Evolutionary conservation across 805 yeast genomes (phyloP).

Genomic region (Candida koratica): DNA sequence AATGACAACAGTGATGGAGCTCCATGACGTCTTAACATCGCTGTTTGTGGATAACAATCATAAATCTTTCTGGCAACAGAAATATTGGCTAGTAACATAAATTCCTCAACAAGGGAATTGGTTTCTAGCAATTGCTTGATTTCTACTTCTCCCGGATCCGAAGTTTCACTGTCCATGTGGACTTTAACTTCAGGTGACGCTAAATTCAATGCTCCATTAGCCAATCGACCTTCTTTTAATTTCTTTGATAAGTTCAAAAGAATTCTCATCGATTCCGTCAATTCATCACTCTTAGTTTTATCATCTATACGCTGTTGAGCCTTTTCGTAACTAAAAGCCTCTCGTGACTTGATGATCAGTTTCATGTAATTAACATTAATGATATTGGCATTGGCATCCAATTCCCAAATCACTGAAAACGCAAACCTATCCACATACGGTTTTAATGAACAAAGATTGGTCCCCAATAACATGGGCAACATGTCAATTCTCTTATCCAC

Average conservation of each 20-base stretch:
- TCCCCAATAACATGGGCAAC: conserved; percentile 93
- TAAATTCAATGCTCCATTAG: conserved; percentile 92
- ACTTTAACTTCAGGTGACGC: conserved; percentile 99
- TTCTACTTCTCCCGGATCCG: conserved; percentile 95
- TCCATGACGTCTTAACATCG: conserved; percentile 96
- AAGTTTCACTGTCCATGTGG: conserved; percentile 93
- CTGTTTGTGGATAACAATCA: conserved; percentile 94
- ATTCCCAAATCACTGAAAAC: conserved; percentile 93
- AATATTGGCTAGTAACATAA: conserved; percentile 95
- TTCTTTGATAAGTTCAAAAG: conserved; percentile 75
- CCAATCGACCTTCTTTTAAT: conserved; percentile 78
- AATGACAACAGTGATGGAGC: conserved; percentile 96
- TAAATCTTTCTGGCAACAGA: conserved; percentile 91
- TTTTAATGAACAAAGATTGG: conserved; percentile 90
- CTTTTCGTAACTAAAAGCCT: conserved; percentile 90
- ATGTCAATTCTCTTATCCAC: conserved; percentile 98
- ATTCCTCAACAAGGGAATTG: conserved; percentile 94
- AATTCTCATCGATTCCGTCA: conserved; percentile 86
- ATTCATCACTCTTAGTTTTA: conserved; percentile 64
- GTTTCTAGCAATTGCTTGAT: conserved; percentile 84
- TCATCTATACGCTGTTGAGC: conserved; percentile 94
- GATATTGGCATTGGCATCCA: conserved; percentile 81
- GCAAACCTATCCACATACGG: conserved; percentile 96
- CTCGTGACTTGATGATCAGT: conserved; percentile 84
- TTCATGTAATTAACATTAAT: conserved; percentile 75